Conservation (phyloP, 2,329 filamentous ascomycete genomes). For the Rutstroemia sp. region DNA sequence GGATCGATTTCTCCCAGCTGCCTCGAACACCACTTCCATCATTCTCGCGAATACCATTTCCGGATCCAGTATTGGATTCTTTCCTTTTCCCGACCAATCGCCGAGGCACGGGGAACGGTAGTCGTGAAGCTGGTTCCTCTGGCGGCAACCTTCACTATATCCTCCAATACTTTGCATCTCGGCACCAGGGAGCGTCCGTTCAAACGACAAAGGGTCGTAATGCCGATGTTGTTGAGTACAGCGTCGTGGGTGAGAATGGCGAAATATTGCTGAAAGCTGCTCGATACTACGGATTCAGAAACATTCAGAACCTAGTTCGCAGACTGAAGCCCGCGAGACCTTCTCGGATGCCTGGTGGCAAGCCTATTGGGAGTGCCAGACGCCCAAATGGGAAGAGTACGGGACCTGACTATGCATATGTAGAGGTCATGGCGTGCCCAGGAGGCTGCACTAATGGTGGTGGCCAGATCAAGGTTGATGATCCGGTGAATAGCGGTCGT, state of each 20-base stretch:
- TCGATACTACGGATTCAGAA: conserved; percentile 93
- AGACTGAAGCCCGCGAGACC: conserved; percentile 73
- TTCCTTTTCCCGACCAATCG: conserved; percentile 64
- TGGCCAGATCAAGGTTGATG: conserved; percentile 87
- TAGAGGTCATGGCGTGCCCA: conserved; percentile 98
- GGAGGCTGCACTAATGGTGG: conserved; percentile 98
- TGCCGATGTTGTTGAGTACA: conserved; percentile 82
- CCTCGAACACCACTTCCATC: conserved; percentile 48
- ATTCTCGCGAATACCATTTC: conserved; percentile 52
- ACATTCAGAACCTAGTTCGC: conserved; percentile 97
- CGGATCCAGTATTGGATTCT: conserved; percentile 58
- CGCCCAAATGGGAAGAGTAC: conserved; percentile 42
- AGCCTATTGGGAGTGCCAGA: conserved; percentile 47
- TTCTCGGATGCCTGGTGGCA: conserved; percentile 74
- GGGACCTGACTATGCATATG: conserved; percentile 71
- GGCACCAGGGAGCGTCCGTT: conserved; percentile 65
- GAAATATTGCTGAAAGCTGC: conserved; percentile 68
- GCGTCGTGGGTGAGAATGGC: conserved; percentile 49
- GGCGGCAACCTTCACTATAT: conserved; percentile 87
- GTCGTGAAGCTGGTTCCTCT: conserved; percentile 63
- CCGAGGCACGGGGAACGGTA: conserved; percentile 35
- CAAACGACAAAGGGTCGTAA: conserved; percentile 73
- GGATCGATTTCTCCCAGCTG: conserved; percentile 67
- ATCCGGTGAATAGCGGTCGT: conserved; percentile 53
- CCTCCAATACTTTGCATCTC: conserved; percentile 64